Base-by-base conservation (phyloP, 768 basidiomycete genomes). In the Serendipita vermifera region DNA sequence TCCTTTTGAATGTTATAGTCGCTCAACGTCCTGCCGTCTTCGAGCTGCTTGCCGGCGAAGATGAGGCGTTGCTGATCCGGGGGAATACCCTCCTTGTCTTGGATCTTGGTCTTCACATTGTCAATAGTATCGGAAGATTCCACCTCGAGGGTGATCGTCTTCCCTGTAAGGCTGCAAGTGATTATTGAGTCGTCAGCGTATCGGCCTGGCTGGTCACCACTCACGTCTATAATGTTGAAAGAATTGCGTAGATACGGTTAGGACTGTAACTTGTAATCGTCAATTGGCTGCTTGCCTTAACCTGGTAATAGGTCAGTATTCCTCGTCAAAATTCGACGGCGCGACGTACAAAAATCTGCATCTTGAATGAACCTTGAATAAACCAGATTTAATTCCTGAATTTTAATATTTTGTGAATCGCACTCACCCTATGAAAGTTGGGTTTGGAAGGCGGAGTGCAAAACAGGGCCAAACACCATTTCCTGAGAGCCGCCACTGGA, bases 1-100 rank as follows among this genome's bases (percentile, higher is more conserved):
- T 97, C 93, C 74, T 93, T 92, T 75, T 93, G 91, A 67, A 94
- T 96, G 76, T 94, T 94, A 78, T 94, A 97, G 73, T 98, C 94
- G 62, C 80, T 85, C 39, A 97, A 76, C 5, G 93, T 97, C 64
- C 94, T 87, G 43, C 94, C 94, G 70, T 98, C 94, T 73, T 98
- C 94, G 58, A 97, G 82, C 72, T 97, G 94, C 79, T 98, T 98
- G 55, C 94, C 94, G 58, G 94, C 94, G 63, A 97, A 91, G 71
- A 93, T 96, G 60, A 96, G 77, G 58, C 91, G 85, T 67, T 96
- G 91, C 70, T 92, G 90, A 69, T 93, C 92, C 60, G 90, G 91
- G 58, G 89, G 91, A 62, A 94, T 96, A 59, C 83, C 83, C 65
- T 85, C 83, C 74, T 85, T 85, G 71, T 85, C 83, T 67, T 84